Percentiles rank a stretch among this genome's conserved stretches.
Conservation (phyloP, 2,329 filamentous ascomycete species). For the Bipolaris zeicola region DNA sequence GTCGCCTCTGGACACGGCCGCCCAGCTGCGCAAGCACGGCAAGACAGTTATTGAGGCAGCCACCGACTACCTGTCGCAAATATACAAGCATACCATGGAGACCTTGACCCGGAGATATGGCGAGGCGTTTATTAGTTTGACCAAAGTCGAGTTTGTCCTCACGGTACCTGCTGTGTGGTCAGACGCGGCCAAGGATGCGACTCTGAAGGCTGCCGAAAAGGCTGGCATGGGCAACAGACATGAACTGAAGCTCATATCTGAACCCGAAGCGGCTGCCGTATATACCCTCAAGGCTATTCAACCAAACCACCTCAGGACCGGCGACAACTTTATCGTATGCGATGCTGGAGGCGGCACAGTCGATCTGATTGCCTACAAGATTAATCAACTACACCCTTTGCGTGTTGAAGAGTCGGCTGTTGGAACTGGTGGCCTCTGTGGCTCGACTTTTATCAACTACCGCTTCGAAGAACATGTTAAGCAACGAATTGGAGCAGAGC, state of each 20-base stretch:
- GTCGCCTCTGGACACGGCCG: slow-evolving; percentile 75
- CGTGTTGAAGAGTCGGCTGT: slow-evolving; percentile 79
- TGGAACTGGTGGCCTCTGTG: slow-evolving; percentile 77
- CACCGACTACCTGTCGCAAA: slow-evolving; percentile 76
- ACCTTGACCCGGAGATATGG: slow-evolving; percentile 76
- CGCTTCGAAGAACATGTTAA: slow-evolving; percentile 79
- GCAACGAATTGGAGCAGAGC: slow-evolving; percentile 66
- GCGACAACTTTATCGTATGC: slow-evolving; percentile 65
- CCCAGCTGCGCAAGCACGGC: slow-evolving; percentile 73
- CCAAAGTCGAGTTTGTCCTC: slow-evolving; percentile 77
- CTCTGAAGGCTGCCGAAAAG: slow-evolving; percentile 74
- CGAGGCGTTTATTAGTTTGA: slow-evolving; percentile 76
- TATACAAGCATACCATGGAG: slow-evolving; percentile 79
- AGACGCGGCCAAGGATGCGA: slow-evolving; percentile 83
- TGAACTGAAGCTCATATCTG: slow-evolving; percentile 78
- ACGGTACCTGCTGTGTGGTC: slow-evolving; percentile 81
- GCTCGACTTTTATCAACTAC: slow-evolving; percentile 80
- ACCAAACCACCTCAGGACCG: slow-evolving; percentile 72
- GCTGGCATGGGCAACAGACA: slow-evolving; percentile 76
- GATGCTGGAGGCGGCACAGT: slow-evolving; percentile 53
- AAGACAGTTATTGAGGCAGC: slow-evolving; percentile 81
- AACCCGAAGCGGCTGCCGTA: slow-evolving; percentile 77
- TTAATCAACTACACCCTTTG: slow-evolving; percentile 73
- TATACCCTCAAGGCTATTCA: slow-evolving; percentile 81
- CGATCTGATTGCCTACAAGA: slow-evolving; percentile 72